Evolutionary conservation across 352 stramenopile genomes (phyloP).

Genomic region (Phytophthora sojae): DNA sequence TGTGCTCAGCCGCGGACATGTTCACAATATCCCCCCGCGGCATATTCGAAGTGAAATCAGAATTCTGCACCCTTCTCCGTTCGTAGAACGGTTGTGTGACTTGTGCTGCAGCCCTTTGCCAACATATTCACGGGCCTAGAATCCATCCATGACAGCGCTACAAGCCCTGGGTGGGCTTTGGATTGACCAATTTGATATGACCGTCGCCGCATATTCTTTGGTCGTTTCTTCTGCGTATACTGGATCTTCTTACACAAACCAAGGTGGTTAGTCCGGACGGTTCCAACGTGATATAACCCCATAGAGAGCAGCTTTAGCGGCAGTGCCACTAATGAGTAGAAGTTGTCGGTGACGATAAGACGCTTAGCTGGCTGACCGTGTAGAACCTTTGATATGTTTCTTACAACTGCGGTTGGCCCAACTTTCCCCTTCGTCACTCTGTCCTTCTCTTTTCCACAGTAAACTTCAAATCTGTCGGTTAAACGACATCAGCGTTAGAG

Average conservation of each 20-base stretch:
- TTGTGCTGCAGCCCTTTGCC: not conserved
- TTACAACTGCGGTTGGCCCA: not conserved
- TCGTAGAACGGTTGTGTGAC: not conserved
- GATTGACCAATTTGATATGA: slow-evolving; percentile 19
- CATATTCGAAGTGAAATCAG: too few relatives aligned
- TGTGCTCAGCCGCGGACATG: too few relatives aligned
- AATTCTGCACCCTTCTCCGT: not conserved
- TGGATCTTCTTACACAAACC: slow-evolving; percentile 22
- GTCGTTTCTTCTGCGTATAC: slow-evolving; percentile 19
- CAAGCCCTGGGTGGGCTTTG: slow-evolving; percentile 7
- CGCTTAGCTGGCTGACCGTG: not conserved
- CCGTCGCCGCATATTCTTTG: slow-evolving; percentile 15
- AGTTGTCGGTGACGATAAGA: slow-evolving; percentile 12
- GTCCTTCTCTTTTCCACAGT: not conserved
- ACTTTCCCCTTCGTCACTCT: slow-evolving; percentile 1
- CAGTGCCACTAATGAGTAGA: slow-evolving; percentile 18
- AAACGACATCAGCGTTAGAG: too few relatives aligned
- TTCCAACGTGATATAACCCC: slow-evolving; percentile 23
- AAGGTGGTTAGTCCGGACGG: slow-evolving; percentile 9
- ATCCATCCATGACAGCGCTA: slow-evolving; percentile 25
- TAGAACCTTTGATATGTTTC: not conserved
- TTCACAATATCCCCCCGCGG: too few relatives aligned
- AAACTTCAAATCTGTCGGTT: too few relatives aligned
- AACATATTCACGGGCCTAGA: slow-evolving; percentile 3
- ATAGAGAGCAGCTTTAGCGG: slow-evolving; percentile 18